A percentile compares a stretch with the other conserved stretches of the same genome.
These are phyloP conservation scores for Xylaria sp. DNA, from an alignment of 2,329 filamentous ascomycete species.

Conservation along the genomic window DNA sequence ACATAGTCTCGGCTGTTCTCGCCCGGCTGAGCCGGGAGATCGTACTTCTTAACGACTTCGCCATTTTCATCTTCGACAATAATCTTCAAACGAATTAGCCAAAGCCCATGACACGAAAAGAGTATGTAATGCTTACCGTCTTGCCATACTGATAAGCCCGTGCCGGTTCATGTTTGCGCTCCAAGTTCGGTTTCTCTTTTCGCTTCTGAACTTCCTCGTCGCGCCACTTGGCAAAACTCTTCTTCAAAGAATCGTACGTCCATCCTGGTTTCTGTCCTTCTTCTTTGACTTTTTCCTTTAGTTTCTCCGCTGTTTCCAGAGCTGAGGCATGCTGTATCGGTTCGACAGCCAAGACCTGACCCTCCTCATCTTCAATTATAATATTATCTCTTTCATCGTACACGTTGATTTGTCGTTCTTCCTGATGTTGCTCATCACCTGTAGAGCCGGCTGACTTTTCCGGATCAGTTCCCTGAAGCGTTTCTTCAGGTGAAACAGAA, in stretches of 20 bases:
- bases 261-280: conserved; percentile 37
- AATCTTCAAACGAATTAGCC: conserved; percentile 45
- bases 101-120: not conserved
- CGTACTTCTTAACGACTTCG: conserved; percentile 80
- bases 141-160: conserved; percentile 81
- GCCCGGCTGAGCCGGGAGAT: conserved; percentile 55
- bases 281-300: conserved; percentile 33
- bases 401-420: conserved; percentile 50
- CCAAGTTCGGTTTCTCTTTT: conserved; percentile 52
- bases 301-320: conserved; percentile 18
- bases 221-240: conserved; percentile 47
- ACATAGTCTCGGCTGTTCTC: conserved; percentile 40
- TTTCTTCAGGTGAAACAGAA: conserved; percentile 20
- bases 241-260: conserved; percentile 44
- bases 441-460: conserved; percentile 27
- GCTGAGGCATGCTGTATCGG: conserved; percentile 29
- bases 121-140: conserved; percentile 48
- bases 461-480: conserved; percentile 21
- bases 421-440: conserved; percentile 20
- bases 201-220: conserved; percentile 58
- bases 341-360: conserved; percentile 72
- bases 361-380: conserved; percentile 78
- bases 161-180: conserved; percentile 63
- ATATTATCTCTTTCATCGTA: conserved; percentile 77
- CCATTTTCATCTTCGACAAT: conserved; percentile 85